These are phyloP conservation scores for Rhizoclosmatium sp. DNA, from an alignment of 192 early-diverging fungal species.

Conservation along the genomic window DNA sequence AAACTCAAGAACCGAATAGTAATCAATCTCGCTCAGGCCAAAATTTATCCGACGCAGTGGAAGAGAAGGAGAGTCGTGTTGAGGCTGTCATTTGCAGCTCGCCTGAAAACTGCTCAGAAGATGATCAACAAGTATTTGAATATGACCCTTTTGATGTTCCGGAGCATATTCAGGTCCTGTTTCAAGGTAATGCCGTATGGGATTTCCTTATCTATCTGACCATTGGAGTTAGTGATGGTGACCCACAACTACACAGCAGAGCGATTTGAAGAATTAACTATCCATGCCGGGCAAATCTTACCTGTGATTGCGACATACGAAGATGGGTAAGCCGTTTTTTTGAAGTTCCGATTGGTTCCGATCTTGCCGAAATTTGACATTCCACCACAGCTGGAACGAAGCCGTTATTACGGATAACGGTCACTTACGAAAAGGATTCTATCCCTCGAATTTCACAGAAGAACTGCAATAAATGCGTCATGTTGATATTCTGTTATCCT, in stretches of 20 bases:
- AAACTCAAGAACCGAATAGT: neutral
- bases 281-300: slow-evolving; percentile 55
- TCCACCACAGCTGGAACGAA: too few relatives aligned
- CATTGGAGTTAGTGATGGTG: slow-evolving; percentile 47
- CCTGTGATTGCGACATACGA: slow-evolving; percentile 57
- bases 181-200: slow-evolving; percentile 35
- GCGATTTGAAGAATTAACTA: slow-evolving; percentile 54
- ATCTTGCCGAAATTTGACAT: too few relatives aligned
- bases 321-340: slow-evolving; percentile 47
- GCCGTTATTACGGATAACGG: too few relatives aligned
- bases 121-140: slow-evolving; percentile 34
- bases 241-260: slow-evolving; percentile 56
- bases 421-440: too few relatives aligned
- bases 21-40: neutral
- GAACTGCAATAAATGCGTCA: too few relatives aligned
- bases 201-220: neutral
- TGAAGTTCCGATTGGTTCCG: too few relatives aligned
- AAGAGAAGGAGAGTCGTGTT: neutral
- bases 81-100: neutral
- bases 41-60: neutral
- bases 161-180: slow-evolving; percentile 46
- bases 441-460: too few relatives aligned
- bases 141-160: slow-evolving; percentile 60
- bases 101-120: neutral
- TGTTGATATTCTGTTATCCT: neutral